These are phyloP conservation scores for sunflower (Helianthus annuus) DNA, from an alignment of 129 eudicot species.

Conservation along the genomic window DNA sequence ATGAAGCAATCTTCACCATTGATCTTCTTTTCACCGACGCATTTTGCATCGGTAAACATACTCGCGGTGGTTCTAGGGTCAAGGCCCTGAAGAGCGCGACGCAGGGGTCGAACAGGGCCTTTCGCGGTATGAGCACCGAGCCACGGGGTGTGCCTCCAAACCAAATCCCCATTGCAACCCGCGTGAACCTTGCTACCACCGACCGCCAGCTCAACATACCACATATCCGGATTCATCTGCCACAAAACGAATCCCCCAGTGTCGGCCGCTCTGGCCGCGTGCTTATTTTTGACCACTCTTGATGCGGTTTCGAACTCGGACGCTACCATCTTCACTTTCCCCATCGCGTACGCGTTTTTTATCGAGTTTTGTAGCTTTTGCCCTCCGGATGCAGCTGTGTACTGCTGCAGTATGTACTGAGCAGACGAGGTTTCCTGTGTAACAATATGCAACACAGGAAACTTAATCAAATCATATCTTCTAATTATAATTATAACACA, in stretches of 20 bases:
- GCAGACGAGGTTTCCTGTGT: slow-evolving; percentile 88
- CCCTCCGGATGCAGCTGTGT: slow-evolving; percentile 87
- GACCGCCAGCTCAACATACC: slow-evolving; percentile 93
- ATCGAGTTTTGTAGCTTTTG: slow-evolving; percentile 71
- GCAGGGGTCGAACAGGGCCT: slow-evolving; percentile 82
- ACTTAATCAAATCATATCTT: background rate
- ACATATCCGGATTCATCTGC: slow-evolving; percentile 95
- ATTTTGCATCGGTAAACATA: slow-evolving; percentile 72
- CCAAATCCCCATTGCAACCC: slow-evolving; percentile 85
- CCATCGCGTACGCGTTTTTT: slow-evolving; percentile 82
- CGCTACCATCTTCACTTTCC: slow-evolving; percentile 77
- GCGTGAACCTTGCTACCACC: slow-evolving; percentile 95
- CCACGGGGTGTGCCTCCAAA: slow-evolving; percentile 96
- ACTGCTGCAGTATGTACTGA: slow-evolving; percentile 87
- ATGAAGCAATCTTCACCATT: slow-evolving; percentile 89
- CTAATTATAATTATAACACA: too few relatives aligned
- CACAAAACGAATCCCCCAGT: slow-evolving; percentile 80
- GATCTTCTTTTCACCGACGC: slow-evolving; percentile 84
- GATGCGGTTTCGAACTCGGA: slow-evolving; percentile 85
- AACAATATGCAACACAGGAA: background rate
- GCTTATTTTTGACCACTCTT: slow-evolving; percentile 55
- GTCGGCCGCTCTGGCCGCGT: slow-evolving; percentile 61
- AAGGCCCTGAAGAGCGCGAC: slow-evolving; percentile 96
- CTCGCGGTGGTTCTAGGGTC: slow-evolving; percentile 90
- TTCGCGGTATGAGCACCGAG: slow-evolving; percentile 91